phyloP scores from a whole-genome alignment of 2,329 filamentous ascomycete genomes.

The Aureobasidium subglaciale region DNA sequence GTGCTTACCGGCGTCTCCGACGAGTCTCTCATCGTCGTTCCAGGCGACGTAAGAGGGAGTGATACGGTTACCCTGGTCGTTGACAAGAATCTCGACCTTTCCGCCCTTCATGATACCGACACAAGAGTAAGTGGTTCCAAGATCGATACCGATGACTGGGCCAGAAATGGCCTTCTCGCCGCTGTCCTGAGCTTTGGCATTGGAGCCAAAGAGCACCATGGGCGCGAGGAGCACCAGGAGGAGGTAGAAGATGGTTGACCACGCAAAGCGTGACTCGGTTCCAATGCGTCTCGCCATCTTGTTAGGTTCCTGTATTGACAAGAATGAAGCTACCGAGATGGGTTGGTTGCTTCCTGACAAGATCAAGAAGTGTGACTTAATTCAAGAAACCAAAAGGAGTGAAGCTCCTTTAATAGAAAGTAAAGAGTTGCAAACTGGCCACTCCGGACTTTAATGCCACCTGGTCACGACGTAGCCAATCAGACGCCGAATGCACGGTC shows the following conservation, averaged over 20 bases:
- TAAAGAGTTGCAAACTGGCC: background rate
- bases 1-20: conserved; percentile 70
- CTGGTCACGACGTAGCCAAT: background rate
- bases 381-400: conserved; percentile 5
- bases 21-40: conserved; percentile 92
- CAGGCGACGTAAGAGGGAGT: conserved; percentile 59
- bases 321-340: conserved; percentile 3
- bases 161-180: conserved; percentile 62
- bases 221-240: conserved; percentile 79
- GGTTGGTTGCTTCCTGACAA: conserved; percentile 1
- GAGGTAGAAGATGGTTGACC: conserved; percentile 86
- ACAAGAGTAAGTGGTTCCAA: conserved; percentile 81
- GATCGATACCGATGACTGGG: conserved; percentile 91
- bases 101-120: conserved; percentile 95
- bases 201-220: conserved; percentile 68
- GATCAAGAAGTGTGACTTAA: conserved; percentile 8
- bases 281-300: conserved; percentile 19
- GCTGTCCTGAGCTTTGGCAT: conserved; percentile 60
- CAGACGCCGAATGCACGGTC: too few relatives aligned
- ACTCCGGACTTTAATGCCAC: background rate
- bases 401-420: too few relatives aligned
- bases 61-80: conserved; percentile 95
- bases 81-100: conserved; percentile 91
- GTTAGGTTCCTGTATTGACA: background rate
- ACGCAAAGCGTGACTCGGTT: conserved; percentile 36